These are phyloP conservation scores for Sindora glabra DNA, from an alignment of 306 rosid genomes.

Conservation along the genomic window DNA sequence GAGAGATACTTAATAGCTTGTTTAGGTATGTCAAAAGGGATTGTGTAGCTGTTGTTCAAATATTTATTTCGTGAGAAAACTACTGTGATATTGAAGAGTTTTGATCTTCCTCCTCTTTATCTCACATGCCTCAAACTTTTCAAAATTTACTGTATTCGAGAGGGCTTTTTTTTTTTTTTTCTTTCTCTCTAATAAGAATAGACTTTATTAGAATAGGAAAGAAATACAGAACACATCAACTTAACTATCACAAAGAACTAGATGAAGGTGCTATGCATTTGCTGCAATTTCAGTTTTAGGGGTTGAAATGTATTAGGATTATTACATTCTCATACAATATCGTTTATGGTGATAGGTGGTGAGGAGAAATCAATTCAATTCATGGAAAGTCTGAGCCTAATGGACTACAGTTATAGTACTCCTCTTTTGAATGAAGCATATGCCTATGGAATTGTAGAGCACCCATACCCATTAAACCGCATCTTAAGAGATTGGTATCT, in stretches of 20 bases:
- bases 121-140: too few species aligned
- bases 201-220: too few species aligned
- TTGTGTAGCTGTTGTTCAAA: not conserved
- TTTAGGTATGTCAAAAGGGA: constrained; percentile 56
- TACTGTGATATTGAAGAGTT: too few species aligned
- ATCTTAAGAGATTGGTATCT: constrained; percentile 78
- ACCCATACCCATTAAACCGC: constrained; percentile 88
- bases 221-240: too few species aligned
- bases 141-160: too few species aligned
- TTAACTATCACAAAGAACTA: too few species aligned
- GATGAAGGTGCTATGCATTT: too few species aligned
- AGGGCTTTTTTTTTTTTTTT: too few species aligned
- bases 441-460: constrained; percentile 87
- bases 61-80: too few species aligned
- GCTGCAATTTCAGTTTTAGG: not conserved
- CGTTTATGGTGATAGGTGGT: constrained; percentile 59
- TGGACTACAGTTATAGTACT: constrained; percentile 52
- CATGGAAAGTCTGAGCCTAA: constrained; percentile 67
- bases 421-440: constrained; percentile 81
- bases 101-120: too few species aligned
- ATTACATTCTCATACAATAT: not conserved
- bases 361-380: constrained; percentile 81
- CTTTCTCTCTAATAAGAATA: too few species aligned
- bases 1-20: constrained; percentile 96
- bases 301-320: constrained; percentile 2